phyloP scores from a whole-genome alignment of 1,284 basidiomycete species.

The Wolfiporia cocos region DNA sequence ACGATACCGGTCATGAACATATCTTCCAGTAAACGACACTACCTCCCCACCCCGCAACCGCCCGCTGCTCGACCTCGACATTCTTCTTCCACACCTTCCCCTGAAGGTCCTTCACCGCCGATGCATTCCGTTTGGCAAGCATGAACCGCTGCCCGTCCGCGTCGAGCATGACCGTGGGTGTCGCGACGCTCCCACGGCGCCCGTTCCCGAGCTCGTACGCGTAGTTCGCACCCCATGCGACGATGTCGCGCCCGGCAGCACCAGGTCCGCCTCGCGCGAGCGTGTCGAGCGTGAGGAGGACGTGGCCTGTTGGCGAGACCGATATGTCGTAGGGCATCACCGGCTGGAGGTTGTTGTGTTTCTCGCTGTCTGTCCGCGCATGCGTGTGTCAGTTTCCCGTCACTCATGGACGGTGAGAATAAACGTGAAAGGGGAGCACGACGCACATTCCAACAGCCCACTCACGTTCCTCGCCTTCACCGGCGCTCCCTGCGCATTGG shows the following conservation, averaged over 20 bases:
- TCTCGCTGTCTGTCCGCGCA: constrained; percentile 57
- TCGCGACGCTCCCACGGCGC: constrained; percentile 67
- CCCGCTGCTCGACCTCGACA: constrained; percentile 66
- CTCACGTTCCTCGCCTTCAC: constrained; percentile 78
- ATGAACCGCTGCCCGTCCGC: constrained; percentile 51
- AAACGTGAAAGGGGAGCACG: no score
- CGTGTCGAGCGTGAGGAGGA: constrained; percentile 73
- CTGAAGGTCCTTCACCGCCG: constrained; percentile 54
- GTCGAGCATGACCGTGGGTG: constrained; percentile 54
- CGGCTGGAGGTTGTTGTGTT: constrained; percentile 51
- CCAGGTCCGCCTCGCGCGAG: constrained; percentile 38
- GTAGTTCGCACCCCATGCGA: constrained; percentile 66
- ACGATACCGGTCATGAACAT: no score
- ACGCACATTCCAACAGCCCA: constrained; percentile 79
- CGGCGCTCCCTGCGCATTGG: constrained; percentile 69
- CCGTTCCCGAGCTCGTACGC: constrained; percentile 85
- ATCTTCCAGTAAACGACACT: constrained; percentile 77
- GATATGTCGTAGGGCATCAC: constrained; percentile 68
- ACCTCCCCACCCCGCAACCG: constrained; percentile 55
- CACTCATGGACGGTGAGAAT: no score
- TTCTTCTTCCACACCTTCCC: constrained; percentile 63
- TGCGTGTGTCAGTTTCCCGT: not conserved
- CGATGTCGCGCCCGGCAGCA: constrained; percentile 51
- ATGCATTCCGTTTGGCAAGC: constrained; percentile 42
- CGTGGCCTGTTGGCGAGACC: constrained; percentile 75